Base-by-base conservation (phyloP, 2,329 filamentous ascomycete genomes). In the Coniochaeta ligniaria region DNA sequence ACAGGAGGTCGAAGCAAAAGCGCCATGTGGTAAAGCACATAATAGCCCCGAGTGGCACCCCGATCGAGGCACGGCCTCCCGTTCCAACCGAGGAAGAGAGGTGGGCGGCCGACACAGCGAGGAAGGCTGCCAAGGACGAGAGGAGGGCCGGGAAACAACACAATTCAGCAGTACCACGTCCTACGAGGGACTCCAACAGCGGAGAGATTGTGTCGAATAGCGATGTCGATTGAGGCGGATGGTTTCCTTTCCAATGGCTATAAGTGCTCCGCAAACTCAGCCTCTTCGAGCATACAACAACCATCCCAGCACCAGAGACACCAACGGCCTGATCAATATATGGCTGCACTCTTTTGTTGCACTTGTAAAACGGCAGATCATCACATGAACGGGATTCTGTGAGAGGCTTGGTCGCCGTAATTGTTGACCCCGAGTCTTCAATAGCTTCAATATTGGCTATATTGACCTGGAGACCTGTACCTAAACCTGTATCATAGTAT, bases 11-110 rank as follows among this genome's bases (percentile, higher is more conserved):
- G 45, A 85, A 85, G 63, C 76, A 80, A 64, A 91, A 93, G 67
- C 83, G 85, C 28, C 89, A 94, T 68, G 86, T 93, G 38, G 86
- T 95, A 31, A 86, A 87, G 65, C 79, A 83, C 63, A 92, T 95
- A 66, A 83, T 94, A 63, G 87, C 90, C 3, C 90, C 89, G 2
- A 78, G 77, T 58, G 88, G 89, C 20, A 76, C 78, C 1, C 81
- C 86, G 2, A 83, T 90, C 59, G 79, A 85, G 31, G 79, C 83
- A 60, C 80, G 91, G 7, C 86, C 88, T 6, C 80, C 84, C 0
- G 79, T 95, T 12, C 87, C 88, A 28, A 85, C 80, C 0, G 72
- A 84, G 54, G 84, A 86, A 58, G 84, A 92, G 72, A 77, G 84
- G 50, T 78, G 85, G 66, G 79, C 72, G 14, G 76, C 78, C 58